Evolutionary conservation across 345 rosid species (phyloP), one percentile per base, ranked within the genome.

Genomic region (Erucastrum elatum): DNA sequence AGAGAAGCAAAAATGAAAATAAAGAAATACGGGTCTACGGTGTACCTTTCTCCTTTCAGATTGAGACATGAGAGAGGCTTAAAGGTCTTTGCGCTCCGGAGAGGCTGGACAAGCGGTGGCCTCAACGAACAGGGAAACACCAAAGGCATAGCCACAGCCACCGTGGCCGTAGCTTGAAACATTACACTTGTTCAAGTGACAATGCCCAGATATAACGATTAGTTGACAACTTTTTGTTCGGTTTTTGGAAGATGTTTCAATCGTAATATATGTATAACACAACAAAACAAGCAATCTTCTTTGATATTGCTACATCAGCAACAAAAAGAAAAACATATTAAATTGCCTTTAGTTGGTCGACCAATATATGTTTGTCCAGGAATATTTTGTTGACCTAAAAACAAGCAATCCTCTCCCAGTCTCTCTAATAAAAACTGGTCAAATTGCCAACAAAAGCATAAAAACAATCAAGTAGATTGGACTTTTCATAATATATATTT

Each of bases 41-140:
- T 34, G 39, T 34, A 34, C 68, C 27, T 64, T 39, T 41, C 88
- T 39, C 84, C 86, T 74, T 80, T 82, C 75, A 86, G 70, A 75
- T 85, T 85, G 59, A 85, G 51, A 73, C 82, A 66, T n/a, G 90
- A 72, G 8, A 68, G 31, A 2, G 77, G 74, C 49, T 55, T 9
- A 70, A 66, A 60, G 53, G 68, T 61, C 68, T 79, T 81, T n/a
- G 16, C 26, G 58, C 73, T 25, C 26, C 81, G 51, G 44, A 58
- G 68, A 7, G 78, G 66, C 16, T 77, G 81, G 58, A 64, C 3
- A 76, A n/a, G 76, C 1, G 78, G 72, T 63, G 69, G 77, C 59
- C 62, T 35, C 56, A 51, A 60, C 67, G 72, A 51, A 76, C 35
- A 10, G 59, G 17, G 6, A 74, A 82, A 66, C 64, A 66, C 39